A percentile compares a stretch with the other conserved stretches of the same genome.
phyloP scores from a whole-genome alignment of 768 basidiomycete species.

The Lyophyllum atratum region DNA sequence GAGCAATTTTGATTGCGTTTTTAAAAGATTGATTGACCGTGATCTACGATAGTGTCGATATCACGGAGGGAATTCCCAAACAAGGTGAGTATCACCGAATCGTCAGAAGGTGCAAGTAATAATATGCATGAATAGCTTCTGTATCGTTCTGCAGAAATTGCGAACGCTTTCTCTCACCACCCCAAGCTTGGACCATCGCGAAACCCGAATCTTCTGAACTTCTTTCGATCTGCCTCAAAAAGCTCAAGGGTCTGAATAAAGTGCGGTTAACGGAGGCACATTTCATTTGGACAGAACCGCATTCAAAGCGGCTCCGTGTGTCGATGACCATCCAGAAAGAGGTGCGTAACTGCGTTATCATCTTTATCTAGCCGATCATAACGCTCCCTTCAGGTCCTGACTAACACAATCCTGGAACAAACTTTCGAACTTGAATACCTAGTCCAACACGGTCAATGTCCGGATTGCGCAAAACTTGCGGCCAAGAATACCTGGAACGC shows the following conservation, averaged over 20 bases:
- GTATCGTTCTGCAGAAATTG: conserved; percentile 95
- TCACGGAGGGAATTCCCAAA: conserved; percentile 97
- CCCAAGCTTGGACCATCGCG: conserved; percentile 81
- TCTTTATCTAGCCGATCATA: neutral
- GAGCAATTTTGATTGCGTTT: conserved; percentile 23
- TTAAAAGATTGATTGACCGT: neutral
- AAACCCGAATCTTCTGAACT: conserved; percentile 92
- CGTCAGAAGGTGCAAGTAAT: neutral
- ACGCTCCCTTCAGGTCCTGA: conserved; percentile 65
- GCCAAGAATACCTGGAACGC: conserved; percentile 99
- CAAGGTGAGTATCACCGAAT: conserved; percentile 56
- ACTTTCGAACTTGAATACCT: conserved; percentile 96
- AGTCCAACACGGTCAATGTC: conserved; percentile 93
- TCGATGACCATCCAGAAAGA: conserved; percentile 99
- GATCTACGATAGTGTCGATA: conserved; percentile 69
- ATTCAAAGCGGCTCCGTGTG: conserved; percentile 89
- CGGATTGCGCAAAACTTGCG: conserved; percentile 89
- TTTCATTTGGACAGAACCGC: conserved; percentile 99
- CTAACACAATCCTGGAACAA: conserved; percentile 95
- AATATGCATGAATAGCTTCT: conserved; percentile 52
- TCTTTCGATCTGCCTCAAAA: conserved; percentile 91
- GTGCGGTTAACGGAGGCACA: conserved; percentile 97
- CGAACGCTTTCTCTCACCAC: conserved; percentile 93
- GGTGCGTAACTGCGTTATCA: conserved; percentile 42
- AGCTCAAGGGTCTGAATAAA: conserved; percentile 91